These are phyloP conservation scores for Megacollybia marginata DNA, from an alignment of 768 basidiomycete species.

Conservation along the genomic window DNA sequence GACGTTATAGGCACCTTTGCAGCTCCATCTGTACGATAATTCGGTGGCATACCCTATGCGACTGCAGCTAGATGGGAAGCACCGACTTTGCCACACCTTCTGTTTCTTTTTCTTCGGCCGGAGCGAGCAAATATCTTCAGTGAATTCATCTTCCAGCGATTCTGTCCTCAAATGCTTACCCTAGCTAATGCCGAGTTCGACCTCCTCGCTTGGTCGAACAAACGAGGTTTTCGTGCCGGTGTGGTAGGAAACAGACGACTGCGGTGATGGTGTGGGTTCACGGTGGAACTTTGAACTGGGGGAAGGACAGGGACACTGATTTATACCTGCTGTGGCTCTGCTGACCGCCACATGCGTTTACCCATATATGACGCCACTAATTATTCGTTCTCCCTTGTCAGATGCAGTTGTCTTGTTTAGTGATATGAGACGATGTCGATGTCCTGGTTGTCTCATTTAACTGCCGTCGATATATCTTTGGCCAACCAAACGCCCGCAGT, in stretches of 20 bases:
- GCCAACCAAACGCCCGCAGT: conserved; percentile 33
- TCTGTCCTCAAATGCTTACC: not conserved
- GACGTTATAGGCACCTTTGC: not conserved
- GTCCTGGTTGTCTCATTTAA: conserved; percentile 29
- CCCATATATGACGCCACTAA: not conserved
- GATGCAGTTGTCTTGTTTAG: conserved; percentile 22
- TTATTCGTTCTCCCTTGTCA: conserved; percentile 6
- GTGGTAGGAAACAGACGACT: conserved; percentile 23
- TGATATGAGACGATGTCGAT: conserved; percentile 26
- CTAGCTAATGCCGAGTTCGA: not conserved
- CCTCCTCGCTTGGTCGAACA: not conserved
- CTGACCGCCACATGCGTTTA: not conserved
- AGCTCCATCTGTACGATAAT: not conserved
- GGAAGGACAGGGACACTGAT: not conserved
- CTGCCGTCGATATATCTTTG: conserved; percentile 32
- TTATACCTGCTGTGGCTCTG: not conserved
- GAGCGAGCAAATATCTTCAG: not conserved
- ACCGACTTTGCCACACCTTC: not conserved
- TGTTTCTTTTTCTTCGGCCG: no score
- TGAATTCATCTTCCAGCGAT: not conserved
- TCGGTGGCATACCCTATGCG: not conserved
- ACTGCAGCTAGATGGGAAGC: not conserved
- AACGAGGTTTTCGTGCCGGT: conserved; percentile 12
- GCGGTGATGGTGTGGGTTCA: conserved; percentile 20
- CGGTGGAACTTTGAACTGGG: conserved; percentile 6